Evolutionary conservation across 78 protist species (phyloP).

Genomic region (Abeoforma whisleri): DNA sequence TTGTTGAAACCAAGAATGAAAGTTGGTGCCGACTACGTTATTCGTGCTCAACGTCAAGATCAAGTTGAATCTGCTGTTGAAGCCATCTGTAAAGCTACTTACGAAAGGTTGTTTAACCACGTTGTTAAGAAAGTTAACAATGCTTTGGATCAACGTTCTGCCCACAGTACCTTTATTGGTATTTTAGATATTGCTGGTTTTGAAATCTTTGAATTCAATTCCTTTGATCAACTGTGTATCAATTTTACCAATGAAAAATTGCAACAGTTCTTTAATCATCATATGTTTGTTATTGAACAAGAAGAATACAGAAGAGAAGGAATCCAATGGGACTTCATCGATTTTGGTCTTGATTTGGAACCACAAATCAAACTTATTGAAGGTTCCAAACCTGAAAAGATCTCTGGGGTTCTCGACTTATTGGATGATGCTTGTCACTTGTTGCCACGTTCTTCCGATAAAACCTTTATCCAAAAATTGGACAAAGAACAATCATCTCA

Average conservation of each 20-base stretch:
- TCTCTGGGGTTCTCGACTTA: conserved; percentile 62
- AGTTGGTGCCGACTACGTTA: conserved; percentile 69
- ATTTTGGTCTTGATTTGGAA: conserved; percentile 75
- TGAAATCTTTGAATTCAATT: conserved; percentile 79
- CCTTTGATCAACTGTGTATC: conserved; percentile 90
- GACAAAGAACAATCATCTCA: conserved; percentile 41
- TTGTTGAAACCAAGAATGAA: conserved; percentile 59
- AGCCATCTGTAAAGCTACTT: conserved; percentile 84
- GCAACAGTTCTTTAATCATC: conserved; percentile 92
- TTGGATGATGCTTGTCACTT: conserved; percentile 72
- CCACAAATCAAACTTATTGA: conserved; percentile 82
- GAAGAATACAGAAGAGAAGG: conserved; percentile 74
- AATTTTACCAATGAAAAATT: conserved; percentile 94
- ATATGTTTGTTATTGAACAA: conserved; percentile 84
- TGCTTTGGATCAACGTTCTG: conserved; percentile 33
- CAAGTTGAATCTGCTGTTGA: conserved; percentile 63
- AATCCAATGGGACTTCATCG: conserved; percentile 75
- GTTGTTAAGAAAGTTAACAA: conserved; percentile 65
- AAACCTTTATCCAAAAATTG: conserved; percentile 30
- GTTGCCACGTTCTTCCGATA: conserved; percentile 41
- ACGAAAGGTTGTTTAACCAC: conserved; percentile 83
- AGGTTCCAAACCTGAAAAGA: conserved; percentile 8
- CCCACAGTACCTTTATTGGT: conserved; percentile 61
- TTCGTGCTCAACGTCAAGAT: conserved; percentile 54
- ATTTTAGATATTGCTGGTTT: conserved; percentile 83